These are phyloP conservation scores for Neonectria neomacrospora DNA, from an alignment of 2,329 filamentous ascomycete genomes.

Conservation along the genomic window DNA sequence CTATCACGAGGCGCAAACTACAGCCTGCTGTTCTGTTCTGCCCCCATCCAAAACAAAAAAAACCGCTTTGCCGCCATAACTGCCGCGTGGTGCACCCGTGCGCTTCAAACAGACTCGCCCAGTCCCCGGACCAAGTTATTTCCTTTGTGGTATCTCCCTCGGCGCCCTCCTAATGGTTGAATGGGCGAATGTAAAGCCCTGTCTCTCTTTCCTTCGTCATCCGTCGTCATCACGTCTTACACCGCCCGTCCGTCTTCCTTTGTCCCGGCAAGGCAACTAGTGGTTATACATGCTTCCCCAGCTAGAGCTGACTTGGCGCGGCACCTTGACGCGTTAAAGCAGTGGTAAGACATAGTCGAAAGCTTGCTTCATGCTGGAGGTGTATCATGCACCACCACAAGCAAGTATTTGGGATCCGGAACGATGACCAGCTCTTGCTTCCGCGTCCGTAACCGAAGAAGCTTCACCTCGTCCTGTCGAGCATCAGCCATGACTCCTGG, in stretches of 20 bases:
- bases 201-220: conserved; percentile 7
- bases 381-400: conserved; percentile 86
- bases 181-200: conserved; percentile 26
- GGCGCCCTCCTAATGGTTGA: conserved; percentile 20
- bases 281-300: conserved; percentile 22
- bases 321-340: conserved; percentile 24
- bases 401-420: conserved; percentile 80
- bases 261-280: conserved; percentile 25
- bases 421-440: conserved; percentile 88
- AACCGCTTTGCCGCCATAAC: conserved; percentile 7
- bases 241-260: conserved; percentile 26
- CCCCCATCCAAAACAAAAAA: too few species aligned
- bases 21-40: conserved; percentile 23
- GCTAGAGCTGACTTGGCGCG: conserved; percentile 25
- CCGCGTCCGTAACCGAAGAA: conserved; percentile 81
- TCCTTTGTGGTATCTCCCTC: conserved; percentile 26
- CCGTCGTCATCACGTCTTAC: conserved; percentile 11
- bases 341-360: conserved; percentile 31
- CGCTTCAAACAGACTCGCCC: conserved; percentile 5
- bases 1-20: conserved; percentile 28
- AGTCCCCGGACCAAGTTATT: conserved; percentile 7
- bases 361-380: conserved; percentile 65
- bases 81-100: conserved; percentile 11
- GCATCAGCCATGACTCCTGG: conserved; percentile 36
- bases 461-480: conserved; percentile 76